Evolutionary conservation across 2,329 filamentous ascomycete genomes (phyloP), one percentile per base, ranked within the genome.

Genomic region (Chaetomiaceae sp.): DNA sequence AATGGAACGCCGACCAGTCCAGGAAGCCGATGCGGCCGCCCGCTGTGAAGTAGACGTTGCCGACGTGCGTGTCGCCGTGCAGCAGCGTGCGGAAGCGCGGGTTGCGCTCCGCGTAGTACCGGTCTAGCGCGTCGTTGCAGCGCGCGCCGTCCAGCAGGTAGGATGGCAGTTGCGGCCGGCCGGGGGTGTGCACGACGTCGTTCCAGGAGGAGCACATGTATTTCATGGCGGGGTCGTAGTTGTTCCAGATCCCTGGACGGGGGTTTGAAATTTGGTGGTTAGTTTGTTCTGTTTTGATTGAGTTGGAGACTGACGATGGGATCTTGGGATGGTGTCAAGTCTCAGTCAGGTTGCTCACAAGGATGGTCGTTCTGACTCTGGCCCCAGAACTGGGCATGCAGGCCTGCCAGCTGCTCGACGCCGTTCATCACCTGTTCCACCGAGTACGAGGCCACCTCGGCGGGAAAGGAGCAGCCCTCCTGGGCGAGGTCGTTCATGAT

Each of bases 51-150:
- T 67, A 71, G n/a, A 65, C 61, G 51, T 72, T 72, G 24, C 68
- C 68, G 11, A 68, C 60, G 47, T 71, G 69, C 10, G 68, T 62
- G 42, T 72, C 69, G 10, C 68, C 68, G 43, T 72, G 69, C 11
- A 70, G 50, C 3, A 71, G n/a, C 11, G 62, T 68, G 12, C 63
- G 61, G 48, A 70, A 69, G 6, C 59, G 53, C 0, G 65, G 64
- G 50, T 67, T 68, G 14, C 64, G 63, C 48, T 58, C 53, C 4
- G 58, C 59, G 45, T 60, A 68, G 53, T 67, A 64, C n/a, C 58
- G 60, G 27, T 65, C 61, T 42, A 69, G 49, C 4, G 64, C 67
- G 48, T 59, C 54, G 36, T 63, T 64, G 19, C 62, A 58, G 2
- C 63, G 63, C 19, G 56, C 50, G 3, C 63, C 63, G 4, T 34